Evolutionary conservation across 2,329 filamentous ascomycete species (phyloP).

Genomic region (Didymella lethalis): DNA sequence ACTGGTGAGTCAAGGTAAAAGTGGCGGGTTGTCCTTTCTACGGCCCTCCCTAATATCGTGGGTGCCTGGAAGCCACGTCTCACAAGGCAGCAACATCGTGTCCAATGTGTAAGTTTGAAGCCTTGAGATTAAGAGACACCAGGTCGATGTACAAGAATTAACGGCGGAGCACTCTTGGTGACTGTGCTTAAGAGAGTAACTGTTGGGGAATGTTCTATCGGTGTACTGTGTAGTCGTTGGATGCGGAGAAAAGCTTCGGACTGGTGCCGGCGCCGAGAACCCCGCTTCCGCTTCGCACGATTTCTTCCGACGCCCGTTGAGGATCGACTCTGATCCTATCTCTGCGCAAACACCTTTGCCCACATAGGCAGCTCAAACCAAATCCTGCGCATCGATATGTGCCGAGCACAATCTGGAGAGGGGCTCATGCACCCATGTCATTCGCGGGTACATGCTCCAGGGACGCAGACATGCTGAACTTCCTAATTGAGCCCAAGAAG

Average conservation of each 20-base stretch:
- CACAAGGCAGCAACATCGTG: background rate
- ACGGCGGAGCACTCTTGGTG: background rate
- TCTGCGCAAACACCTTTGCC: background rate
- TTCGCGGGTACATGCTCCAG: background rate
- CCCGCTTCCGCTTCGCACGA: background rate
- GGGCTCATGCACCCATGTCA: background rate
- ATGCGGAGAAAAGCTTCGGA: background rate
- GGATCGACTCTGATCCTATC: background rate
- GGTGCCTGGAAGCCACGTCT: background rate
- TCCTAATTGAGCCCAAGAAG: background rate
- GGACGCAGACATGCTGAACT: background rate
- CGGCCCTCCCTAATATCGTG: background rate
- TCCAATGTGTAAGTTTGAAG: background rate
- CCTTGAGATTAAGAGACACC: background rate
- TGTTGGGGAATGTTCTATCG: background rate
- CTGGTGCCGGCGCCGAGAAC: background rate
- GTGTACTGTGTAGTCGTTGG: background rate
- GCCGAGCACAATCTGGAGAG: background rate
- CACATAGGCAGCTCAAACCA: background rate
- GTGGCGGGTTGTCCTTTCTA: background rate
- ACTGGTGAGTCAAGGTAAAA: background rate
- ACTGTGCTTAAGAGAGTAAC: background rate
- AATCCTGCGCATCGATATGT: background rate
- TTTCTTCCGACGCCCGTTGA: background rate
- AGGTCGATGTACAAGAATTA: no score